Evolutionary conservation across 495 filamentous ascomycete genomes (phyloP), one percentile per base, ranked within the genome.

Genomic region (Cenococcum geophilum): DNA sequence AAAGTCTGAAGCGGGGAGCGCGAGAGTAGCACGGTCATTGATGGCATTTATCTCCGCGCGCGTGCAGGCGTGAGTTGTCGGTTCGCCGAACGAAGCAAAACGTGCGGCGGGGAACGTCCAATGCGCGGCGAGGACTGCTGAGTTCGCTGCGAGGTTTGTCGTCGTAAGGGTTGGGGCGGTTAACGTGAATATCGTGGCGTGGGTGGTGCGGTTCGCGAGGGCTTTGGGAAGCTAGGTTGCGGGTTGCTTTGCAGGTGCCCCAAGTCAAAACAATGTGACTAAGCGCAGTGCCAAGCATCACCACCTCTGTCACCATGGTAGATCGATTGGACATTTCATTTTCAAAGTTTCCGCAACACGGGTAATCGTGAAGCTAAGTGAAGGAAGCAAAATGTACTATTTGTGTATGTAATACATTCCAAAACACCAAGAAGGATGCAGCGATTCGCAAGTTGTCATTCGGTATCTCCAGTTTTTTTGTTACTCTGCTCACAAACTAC

Each of bases 1-100:
- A 75, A 64, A 0, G 64, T 53, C 68, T 71, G 68, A 40, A 75
- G 50, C 1, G 73, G 73, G 21, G 68, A 70, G 55, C 73, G 68
- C 58, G 65, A 61, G 56, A 71, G 53, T 61, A 73, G 49, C 35
- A 70, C 68, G 52, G 67, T 70, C 73, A 75, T 75, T 45, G 59
- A 57, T 53, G 21, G 47, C 37, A 54, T 68, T 62, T 18, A 14
- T 4, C 14, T 2, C 11, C 18, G 40, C 14, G 40, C 40, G 40
- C 11, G 40, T 45, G 40, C 27, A 32, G 27, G 27, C 27, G 27
- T 32, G 6, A 32, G 27, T 32, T 3, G 27, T 32, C 27, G 27
- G 27, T 3, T 6, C 27, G 27, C 27, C 27, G 27, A 32, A 6
- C 27, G 6, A 32, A 32, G 6, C 1, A 21, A 16, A 47, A 21